Percentiles rank a stretch among this genome's conserved stretches.
Evolutionary conservation across 192 early-diverging fungal species (phyloP).

Genomic region (Coemansia sp.): DNA sequence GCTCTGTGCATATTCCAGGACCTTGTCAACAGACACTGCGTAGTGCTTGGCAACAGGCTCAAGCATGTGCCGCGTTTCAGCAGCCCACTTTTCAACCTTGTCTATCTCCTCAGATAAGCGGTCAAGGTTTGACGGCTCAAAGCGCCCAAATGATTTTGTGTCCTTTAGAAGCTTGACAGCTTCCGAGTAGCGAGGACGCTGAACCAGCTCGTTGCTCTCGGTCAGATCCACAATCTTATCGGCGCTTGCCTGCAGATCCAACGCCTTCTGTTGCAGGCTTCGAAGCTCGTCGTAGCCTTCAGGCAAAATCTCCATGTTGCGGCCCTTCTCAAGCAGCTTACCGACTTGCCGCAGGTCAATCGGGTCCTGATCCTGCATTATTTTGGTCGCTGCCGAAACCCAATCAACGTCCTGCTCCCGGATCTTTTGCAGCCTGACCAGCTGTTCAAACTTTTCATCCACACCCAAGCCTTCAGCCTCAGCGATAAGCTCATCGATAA

Average conservation of each 20-base stretch:
- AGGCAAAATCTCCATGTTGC: conserved; percentile 28
- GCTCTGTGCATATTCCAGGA: conserved; percentile 17
- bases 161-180: conserved; percentile 12
- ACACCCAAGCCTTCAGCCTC: conserved; percentile 15
- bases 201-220: conserved; percentile 22
- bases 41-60: conserved; percentile 6
- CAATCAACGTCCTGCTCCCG: conserved; percentile 15
- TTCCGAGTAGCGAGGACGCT: conserved; percentile 35
- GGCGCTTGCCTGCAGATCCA: conserved; percentile 36
- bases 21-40: conserved; percentile 4
- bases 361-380: conserved; percentile 9
- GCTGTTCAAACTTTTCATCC: conserved; percentile 7
- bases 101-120: conserved; percentile 14
- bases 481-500: conserved; percentile 8
- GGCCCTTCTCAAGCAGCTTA: conserved; percentile 44
- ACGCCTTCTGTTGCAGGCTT: conserved; percentile 27
- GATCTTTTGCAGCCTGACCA: conserved; percentile 7
- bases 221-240: conserved; percentile 24
- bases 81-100: conserved; percentile 22
- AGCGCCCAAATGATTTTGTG: conserved; percentile 29
- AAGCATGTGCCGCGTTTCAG: conserved; percentile 20
- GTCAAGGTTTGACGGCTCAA: conserved; percentile 26
- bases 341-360: conserved; percentile 26
- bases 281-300: conserved; percentile 18
- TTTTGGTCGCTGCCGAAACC: conserved; percentile 12